These are phyloP conservation scores for Cryphonectria carpinicola DNA, from an alignment of 2,329 filamentous ascomycete species.

Conservation along the genomic window DNA sequence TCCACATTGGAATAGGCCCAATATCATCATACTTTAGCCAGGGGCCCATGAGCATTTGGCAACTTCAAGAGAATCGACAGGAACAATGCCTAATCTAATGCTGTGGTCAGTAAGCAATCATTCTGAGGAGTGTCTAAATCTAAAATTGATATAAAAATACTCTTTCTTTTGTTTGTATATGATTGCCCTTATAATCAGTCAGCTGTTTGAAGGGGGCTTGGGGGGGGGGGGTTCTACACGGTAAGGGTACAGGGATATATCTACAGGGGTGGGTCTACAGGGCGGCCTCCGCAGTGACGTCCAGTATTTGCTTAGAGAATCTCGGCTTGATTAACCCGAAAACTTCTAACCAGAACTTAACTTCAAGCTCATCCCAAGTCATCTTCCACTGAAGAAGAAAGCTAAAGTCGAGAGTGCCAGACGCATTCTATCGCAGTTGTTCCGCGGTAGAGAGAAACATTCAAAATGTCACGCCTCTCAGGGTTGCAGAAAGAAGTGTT, in stretches of 20 bases:
- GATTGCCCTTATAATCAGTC: too few relatives aligned
- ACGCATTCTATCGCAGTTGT: background rate
- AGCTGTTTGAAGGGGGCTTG: too few relatives aligned
- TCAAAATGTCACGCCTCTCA: conserved; percentile 61
- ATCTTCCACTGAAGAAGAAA: background rate
- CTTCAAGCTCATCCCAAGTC: background rate
- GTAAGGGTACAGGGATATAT: background rate
- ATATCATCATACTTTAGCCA: too few relatives aligned
- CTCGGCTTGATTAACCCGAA: background rate
- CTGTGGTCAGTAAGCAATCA: background rate
- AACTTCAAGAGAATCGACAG: background rate
- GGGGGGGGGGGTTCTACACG: background rate
- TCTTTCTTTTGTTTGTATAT: background rate
- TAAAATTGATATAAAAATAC: background rate
- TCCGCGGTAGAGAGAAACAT: background rate
- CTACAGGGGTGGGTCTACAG: background rate
- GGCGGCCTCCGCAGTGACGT: background rate
- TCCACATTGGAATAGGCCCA: too few relatives aligned
- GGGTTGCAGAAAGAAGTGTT: conserved; percentile 91
- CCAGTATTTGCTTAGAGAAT: too few relatives aligned
- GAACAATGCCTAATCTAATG: background rate
- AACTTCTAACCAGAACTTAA: background rate
- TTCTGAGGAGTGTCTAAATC: too few relatives aligned
- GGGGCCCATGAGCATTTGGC: background rate
- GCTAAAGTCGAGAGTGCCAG: background rate